phyloP scores from a whole-genome alignment of 306 rosid species.

The Mucuna pruriens region DNA sequence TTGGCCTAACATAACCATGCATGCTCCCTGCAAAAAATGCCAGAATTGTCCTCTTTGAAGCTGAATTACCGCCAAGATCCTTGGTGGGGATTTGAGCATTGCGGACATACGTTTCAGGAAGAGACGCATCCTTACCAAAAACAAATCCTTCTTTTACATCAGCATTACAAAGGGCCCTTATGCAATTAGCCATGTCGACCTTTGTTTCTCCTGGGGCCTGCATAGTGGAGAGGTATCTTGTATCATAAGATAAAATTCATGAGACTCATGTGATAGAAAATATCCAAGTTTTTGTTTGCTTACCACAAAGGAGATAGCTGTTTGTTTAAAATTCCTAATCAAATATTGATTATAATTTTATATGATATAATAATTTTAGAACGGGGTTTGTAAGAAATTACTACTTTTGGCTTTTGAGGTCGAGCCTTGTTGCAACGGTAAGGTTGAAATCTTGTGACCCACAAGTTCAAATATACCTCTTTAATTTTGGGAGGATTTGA shows the following conservation, averaged over 20 bases:
- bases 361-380: neutral
- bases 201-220: constrained; percentile 85
- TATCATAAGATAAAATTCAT: constrained; percentile 31
- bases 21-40: constrained; percentile 86
- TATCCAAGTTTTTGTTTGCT: neutral
- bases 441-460: neutral
- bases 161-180: constrained; percentile 82
- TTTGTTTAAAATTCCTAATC: neutral
- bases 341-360: neutral
- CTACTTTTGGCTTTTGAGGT: neutral
- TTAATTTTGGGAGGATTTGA: neutral
- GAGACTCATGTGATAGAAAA: neutral
- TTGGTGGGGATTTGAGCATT: constrained; percentile 52
- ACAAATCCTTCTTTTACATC: constrained; percentile 81
- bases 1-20: constrained; percentile 83
- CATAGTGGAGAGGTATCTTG: neutral
- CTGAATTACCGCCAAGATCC: constrained; percentile 66
- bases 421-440: neutral
- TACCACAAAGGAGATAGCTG: neutral
- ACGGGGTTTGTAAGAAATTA: neutral
- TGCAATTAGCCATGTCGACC: constrained; percentile 63
- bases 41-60: constrained; percentile 58
- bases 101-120: constrained; percentile 73
- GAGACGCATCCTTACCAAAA: constrained; percentile 84
- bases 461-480: neutral